Evolutionary conservation across 441 rosid species (phyloP).

Genomic region (Euphorbia celastroides): DNA sequence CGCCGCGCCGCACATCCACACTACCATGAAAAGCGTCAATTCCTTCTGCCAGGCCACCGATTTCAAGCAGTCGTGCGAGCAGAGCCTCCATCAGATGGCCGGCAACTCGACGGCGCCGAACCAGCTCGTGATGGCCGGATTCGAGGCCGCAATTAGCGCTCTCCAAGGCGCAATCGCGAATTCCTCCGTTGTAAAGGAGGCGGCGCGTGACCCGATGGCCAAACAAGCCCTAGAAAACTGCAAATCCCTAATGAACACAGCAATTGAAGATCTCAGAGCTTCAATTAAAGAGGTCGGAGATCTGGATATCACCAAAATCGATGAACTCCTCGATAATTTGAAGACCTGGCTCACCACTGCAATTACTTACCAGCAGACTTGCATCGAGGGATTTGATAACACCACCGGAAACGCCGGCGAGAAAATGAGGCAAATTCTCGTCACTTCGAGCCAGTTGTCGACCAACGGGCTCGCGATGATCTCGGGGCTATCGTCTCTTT

Average conservation of each 20-base stretch:
- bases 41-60: slow-evolving; percentile 68
- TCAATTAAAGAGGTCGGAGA: slow-evolving; percentile 35
- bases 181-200: slow-evolving; percentile 33
- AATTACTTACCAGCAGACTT: slow-evolving; percentile 62
- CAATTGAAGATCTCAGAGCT: slow-evolving; percentile 48
- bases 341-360: slow-evolving; percentile 72
- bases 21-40: slow-evolving; percentile 38
- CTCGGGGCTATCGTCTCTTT: slow-evolving; percentile 30
- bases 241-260: slow-evolving; percentile 39
- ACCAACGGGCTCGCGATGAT: slow-evolving; percentile 76
- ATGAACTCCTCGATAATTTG: slow-evolving; percentile 41
- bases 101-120: slow-evolving; percentile 45
- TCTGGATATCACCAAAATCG: slow-evolving; percentile 32
- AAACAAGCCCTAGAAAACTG: slow-evolving; percentile 52
- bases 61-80: slow-evolving; percentile 45
- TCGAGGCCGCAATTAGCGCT: slow-evolving; percentile 38
- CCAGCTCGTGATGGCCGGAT: slow-evolving; percentile 49
- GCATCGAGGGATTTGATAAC: slow-evolving; percentile 63
- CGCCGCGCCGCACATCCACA: slow-evolving; percentile 10
- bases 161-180: slow-evolving; percentile 36
- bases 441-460: slow-evolving; percentile 40
- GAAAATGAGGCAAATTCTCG: slow-evolving; percentile 42
- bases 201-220: slow-evolving; percentile 42
- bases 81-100: slow-evolving; percentile 34
- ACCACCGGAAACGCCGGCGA: slow-evolving; percentile 41